Conservation (phyloP, 192 early-diverging fungal species). For the Coemansia aciculifera region DNA sequence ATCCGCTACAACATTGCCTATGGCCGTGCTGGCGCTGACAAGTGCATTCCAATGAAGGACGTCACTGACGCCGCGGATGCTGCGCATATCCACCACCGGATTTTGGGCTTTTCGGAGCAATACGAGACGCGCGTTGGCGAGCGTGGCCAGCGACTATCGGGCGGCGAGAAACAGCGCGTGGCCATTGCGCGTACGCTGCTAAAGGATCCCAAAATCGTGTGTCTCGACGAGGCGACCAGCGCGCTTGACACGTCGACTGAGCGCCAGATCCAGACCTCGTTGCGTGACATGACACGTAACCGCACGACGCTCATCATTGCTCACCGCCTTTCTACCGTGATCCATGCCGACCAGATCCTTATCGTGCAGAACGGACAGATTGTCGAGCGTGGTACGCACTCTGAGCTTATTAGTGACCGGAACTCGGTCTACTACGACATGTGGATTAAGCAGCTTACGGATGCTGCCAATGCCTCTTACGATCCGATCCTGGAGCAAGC, state of each 20-base stretch:
- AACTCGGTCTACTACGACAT: constrained; percentile 76
- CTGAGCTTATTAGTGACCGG: constrained; percentile 64
- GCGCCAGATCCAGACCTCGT: constrained; percentile 82
- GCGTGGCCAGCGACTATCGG: constrained; percentile 82
- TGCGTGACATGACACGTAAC: constrained; percentile 72
- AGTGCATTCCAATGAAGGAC: constrained; percentile 65
- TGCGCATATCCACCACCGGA: constrained; percentile 77
- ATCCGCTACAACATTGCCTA: constrained; percentile 95
- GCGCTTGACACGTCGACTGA: constrained; percentile 87
- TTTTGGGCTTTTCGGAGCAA: constrained; percentile 71
- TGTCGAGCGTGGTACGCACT: constrained; percentile 81
- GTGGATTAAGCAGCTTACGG: constrained; percentile 88
- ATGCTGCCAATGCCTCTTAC: constrained; percentile 51
- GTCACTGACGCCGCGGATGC: constrained; percentile 69
- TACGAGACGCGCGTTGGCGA: constrained; percentile 90
- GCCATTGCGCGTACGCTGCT: constrained; percentile 92
- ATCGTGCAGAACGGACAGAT: constrained; percentile 81
- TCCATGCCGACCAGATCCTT: constrained; percentile 83
- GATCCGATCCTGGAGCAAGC: constrained; percentile 31
- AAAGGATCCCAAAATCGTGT: constrained; percentile 84
- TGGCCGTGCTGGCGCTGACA: constrained; percentile 53
- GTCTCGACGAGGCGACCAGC: constrained; percentile 93
- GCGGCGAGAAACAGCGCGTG: constrained; percentile 93
- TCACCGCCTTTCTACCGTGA: constrained; percentile 82
- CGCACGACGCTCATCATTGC: constrained; percentile 88